Base-by-base conservation (phyloP, 2,329 filamentous ascomycete species). In the Stemphylium vesicarium region DNA sequence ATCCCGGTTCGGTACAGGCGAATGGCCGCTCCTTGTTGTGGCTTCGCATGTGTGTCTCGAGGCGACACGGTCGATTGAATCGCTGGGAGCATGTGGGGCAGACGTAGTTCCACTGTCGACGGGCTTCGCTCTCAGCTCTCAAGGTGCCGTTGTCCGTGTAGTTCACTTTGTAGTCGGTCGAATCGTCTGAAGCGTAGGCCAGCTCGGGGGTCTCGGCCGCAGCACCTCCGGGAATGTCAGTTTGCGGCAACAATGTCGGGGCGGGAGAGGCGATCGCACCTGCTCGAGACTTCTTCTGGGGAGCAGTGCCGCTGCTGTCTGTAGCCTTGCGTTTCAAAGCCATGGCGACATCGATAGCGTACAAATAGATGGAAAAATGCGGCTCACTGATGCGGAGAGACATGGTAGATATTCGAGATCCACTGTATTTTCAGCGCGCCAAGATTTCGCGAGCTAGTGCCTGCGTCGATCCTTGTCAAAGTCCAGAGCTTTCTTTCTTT, bases 11-110 rank as follows among this genome's bases (percentile, higher is more conserved):
- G 2, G 82, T 79, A 70, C 94, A 98, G 35, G 82, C 81, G 74
- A 90, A 96, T 0, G 92, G 87, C 1, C 93, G 86, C 64, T 94
- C 90, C 64, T 94, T 92, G 48, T 86, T 94, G 74, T 98, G 94
- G 1, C 90, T 92, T 60, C 92, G 85, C 20, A 94, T 78, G 69
- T 98, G 94, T 13, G 63, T 87, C 56, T 88, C 82, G 4, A 97
- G 82, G 24, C 91, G 86, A 31, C 89, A 89, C 0, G 92, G 92
- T 3, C 94, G 88, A 74, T 96, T 96, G 80, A 95, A 98, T 6
- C 88, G 87, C 77, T 96, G 96, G 53, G 80, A 78, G 72, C 94
- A 98, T 60, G 82, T 88, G 0, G 88, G 86, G 77, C 94, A 97
- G 50, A 81, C 79, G 60, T 92, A 88, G 4, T 86, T 92, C 79